Base-by-base conservation (phyloP, 2,329 filamentous ascomycete genomes). In the Akanthomyces dipterigenus region DNA sequence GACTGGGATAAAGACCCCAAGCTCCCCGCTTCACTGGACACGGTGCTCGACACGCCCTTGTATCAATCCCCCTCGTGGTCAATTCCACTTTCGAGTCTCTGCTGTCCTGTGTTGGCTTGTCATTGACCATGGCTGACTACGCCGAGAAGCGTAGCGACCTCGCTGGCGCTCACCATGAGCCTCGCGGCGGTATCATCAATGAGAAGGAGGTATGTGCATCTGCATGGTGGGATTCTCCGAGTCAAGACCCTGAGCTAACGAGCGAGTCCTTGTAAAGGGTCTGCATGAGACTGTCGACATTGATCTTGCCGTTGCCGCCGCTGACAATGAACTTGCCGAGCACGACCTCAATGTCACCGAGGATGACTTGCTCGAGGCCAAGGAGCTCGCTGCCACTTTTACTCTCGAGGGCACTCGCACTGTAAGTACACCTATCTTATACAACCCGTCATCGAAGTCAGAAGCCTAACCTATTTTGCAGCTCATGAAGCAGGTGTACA, bases 331-430 rank as follows among this genome's bases (percentile, higher is more conserved):
- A 14, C 22, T n/a, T 16, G 54, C 60, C 18, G 60, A 62, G 55
- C 53, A 55, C 20, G 60, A 62, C n/a, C 67, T 73, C 51, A 71
- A 71, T 53, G 70, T 71, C 12, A 71, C 72, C 9, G 71, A 71
- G 56, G 64, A 70, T 36, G 71, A 73, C 63, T 65, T 73, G 34
- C 63, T 69, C 8, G 67, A 74, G 59, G 71, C 71, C 38, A 71
- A 69, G 62, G 70, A 69, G 38, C 61, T 69, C 38, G 71, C 70
- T 16, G 66, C 60, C 57, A 66, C 22, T 57, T 67, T 70, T 63
- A 68, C 61, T 38, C 65, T 68, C 40, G 71, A 69, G 36, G 70
- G 67, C 53, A 70, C 68, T 34, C 63, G 63, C 49, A 62, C 62
- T 28, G 64, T 65, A 53, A 50, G 63, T 49, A 18, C 26, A 42